Base-by-base conservation (phyloP, 345 rosid genomes). In the Citrus glauca region DNA sequence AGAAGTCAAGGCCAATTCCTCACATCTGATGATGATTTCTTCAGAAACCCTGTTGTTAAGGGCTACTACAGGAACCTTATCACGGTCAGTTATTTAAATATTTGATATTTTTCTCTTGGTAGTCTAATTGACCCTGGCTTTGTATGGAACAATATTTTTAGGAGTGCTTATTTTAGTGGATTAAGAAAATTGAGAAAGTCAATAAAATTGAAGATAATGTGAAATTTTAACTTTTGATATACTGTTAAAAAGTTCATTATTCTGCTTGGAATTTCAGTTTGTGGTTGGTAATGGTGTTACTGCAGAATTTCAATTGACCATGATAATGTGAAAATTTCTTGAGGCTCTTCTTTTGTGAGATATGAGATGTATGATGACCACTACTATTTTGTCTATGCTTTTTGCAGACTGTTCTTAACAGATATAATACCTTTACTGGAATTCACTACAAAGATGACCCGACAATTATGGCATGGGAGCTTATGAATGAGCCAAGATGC, bases 401-500 rank as follows among this genome's bases (percentile, higher is more conserved):
- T 76, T 57, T 45, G 72, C 83, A 95, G 98, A 84, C 93, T 82
- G 88, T 95, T 78, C 85, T 94, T 4, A 90, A 87, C 71, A 87
- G 99, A 80, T 87, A 81, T 20, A 92, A 94, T 80, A 88, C 83
- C 78, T 81, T 94, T 70, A 94, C 91, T 20, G 86, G 96, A 82
- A 84, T 96, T 80, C 88, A 77, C 55, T 96, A 91, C 89, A 94
- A 86, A 84, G 94, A 94, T 80, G 99, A 96, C 40, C 84, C 98
- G 38, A 91, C 98, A n/a, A 94, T 96, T 72, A 94, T 96, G 98
- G 98, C 97, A 33, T 92, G 98, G 99, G 99, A 96, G 92, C 99
- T 96, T 76, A 94, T 96, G 93, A 96, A 96, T 80, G 99, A 96
- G 82, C 98, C 98, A 53, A 91, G 97, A 82, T 94, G 99, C 79